Percentiles rank a stretch among this genome's conserved stretches.
phyloP scores from a whole-genome alignment of 2,329 filamentous ascomycete species.

The Kalmusia sp. region DNA sequence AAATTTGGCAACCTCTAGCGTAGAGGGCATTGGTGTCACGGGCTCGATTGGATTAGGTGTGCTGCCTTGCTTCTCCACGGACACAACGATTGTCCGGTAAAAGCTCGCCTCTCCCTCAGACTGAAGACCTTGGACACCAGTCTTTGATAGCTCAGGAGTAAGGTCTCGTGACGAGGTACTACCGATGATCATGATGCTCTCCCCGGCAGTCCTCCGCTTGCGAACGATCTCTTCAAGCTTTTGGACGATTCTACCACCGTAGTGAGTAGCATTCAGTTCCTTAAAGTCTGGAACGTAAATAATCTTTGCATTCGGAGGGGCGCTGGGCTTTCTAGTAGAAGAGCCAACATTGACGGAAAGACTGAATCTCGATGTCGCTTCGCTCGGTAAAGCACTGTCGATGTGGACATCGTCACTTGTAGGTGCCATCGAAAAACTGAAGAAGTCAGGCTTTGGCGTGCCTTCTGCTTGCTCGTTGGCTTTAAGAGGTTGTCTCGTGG shows the following conservation, averaged over 20 bases:
- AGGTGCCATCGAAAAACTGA: slow-evolving; percentile 36
- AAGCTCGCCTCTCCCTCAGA: slow-evolving; percentile 41
- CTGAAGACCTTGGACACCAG: slow-evolving; percentile 56
- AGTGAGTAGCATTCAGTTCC: slow-evolving; percentile 73
- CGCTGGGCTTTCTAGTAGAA: slow-evolving; percentile 22
- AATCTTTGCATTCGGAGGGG: slow-evolving; percentile 63
- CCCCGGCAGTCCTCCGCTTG: slow-evolving; percentile 72
- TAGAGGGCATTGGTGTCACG: neutral
- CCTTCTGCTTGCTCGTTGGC: slow-evolving; percentile 2
- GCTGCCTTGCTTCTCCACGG: slow-evolving; percentile 22
- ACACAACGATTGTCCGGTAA: slow-evolving; percentile 45
- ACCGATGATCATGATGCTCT: slow-evolving; percentile 79
- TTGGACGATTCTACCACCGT: slow-evolving; percentile 73
- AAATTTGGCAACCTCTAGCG: slow-evolving; percentile 34
- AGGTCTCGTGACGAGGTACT: slow-evolving; percentile 68
- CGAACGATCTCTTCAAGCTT: slow-evolving; percentile 76
- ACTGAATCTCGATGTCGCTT: slow-evolving; percentile 19
- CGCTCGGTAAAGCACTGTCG: slow-evolving; percentile 27
- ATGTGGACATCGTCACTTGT: slow-evolving; percentile 31
- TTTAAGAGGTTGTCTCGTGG: neutral
- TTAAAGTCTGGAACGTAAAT: slow-evolving; percentile 83
- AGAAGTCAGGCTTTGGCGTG: slow-evolving; percentile 30
- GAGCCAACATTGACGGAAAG: slow-evolving; percentile 28
- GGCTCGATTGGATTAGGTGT: neutral
- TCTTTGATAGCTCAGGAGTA: slow-evolving; percentile 50